These are phyloP conservation scores for Spatholobus suberectus DNA, from an alignment of 306 rosid genomes.

Conservation along the genomic window DNA sequence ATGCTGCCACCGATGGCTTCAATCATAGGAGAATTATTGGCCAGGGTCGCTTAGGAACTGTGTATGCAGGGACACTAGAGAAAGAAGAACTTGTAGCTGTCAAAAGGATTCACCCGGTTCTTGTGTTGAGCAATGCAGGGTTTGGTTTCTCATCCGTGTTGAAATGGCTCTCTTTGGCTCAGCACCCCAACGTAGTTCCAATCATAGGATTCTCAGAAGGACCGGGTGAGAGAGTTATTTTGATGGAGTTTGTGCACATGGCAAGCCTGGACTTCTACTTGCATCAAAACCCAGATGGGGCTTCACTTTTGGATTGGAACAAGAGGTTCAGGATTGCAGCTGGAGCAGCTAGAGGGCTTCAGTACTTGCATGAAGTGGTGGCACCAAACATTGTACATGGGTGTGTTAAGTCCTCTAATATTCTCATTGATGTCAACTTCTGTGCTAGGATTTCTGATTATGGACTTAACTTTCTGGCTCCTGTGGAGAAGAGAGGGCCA, in stretches of 20 bases:
- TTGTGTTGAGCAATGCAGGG: constrained; percentile 79
- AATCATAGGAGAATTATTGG: constrained; percentile 70
- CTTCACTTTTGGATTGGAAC: constrained; percentile 63
- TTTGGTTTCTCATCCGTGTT: constrained; percentile 68
- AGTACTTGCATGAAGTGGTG: constrained; percentile 76
- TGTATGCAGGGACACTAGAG: constrained; percentile 66
- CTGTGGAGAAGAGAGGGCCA: constrained; percentile 56
- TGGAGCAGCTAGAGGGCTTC: constrained; percentile 81
- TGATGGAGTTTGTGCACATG: constrained; percentile 70
- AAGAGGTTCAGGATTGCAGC: constrained; percentile 73
- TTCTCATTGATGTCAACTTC: constrained; percentile 63
- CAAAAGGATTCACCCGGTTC: constrained; percentile 73
- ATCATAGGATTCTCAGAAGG: constrained; percentile 86
- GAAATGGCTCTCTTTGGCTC: constrained; percentile 70
- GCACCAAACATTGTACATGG: constrained; percentile 84
- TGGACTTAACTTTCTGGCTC: constrained; percentile 68
- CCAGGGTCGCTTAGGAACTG: constrained; percentile 78
- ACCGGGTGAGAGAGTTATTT: constrained; percentile 81
- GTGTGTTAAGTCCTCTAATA: constrained; percentile 75
- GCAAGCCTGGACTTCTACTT: constrained; percentile 66
- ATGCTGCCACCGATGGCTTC: constrained; percentile 85
- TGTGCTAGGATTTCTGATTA: constrained; percentile 67
- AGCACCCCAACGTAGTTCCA: constrained; percentile 78
- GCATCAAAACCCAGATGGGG: constrained; percentile 71
- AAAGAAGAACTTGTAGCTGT: constrained; percentile 60